A percentile compares a stretch with the other conserved stretches of the same genome.
These are phyloP conservation scores for Torrubiellomyces zombiae DNA, from an alignment of 2,329 filamentous ascomycete genomes.

Conservation along the genomic window DNA sequence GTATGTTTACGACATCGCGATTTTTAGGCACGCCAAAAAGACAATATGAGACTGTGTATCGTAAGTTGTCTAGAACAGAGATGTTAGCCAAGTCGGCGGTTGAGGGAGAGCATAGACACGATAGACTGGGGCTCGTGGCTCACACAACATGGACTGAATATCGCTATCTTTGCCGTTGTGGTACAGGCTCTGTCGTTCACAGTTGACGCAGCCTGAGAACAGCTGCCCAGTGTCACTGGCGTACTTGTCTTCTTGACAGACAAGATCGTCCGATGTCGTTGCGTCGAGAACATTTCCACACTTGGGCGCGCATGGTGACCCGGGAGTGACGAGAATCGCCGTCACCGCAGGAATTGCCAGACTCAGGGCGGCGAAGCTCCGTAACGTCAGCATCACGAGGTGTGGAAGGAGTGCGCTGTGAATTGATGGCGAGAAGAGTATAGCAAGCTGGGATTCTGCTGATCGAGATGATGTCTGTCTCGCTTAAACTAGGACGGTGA, in stretches of 20 bases:
- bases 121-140: no score
- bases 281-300: conserved; percentile 36
- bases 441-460: no score
- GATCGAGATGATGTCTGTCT: no score
- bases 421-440: no score
- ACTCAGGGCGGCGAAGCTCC: no score
- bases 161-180: conserved; percentile 31
- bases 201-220: conserved; percentile 33
- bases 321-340: conserved; percentile 25
- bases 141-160: conserved; percentile 37
- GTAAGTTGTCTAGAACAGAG: conserved; percentile 32
- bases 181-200: conserved; percentile 33
- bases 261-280: conserved; percentile 29
- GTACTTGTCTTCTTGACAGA: conserved; percentile 27
- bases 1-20: conserved; percentile 21
- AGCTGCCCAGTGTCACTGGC: conserved; percentile 25
- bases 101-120: conserved; percentile 12
- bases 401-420: no score
- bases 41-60: conserved; percentile 38
- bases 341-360: conserved; percentile 8
- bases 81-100: background rate
- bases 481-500: no score
- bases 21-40: conserved; percentile 33
- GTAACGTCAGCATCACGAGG: no score
- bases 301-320: conserved; percentile 30